Conservation (phyloP, 2,329 filamentous ascomycete genomes). For the Aspergillus ochraceoroseus region DNA sequence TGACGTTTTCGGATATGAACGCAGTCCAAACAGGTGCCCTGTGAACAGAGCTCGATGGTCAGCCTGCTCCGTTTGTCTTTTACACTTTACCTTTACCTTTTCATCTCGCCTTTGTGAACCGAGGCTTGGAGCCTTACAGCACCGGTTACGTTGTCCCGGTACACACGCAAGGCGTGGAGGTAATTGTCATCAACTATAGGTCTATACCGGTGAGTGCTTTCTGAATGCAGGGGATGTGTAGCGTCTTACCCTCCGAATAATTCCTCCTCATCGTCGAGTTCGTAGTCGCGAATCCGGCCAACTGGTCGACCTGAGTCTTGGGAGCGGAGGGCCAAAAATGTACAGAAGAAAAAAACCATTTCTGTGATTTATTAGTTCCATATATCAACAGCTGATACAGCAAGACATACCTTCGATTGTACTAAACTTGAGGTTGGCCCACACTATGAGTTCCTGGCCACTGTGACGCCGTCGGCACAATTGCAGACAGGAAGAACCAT, state of each 20-base stretch:
- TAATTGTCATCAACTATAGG: slow-evolving; percentile 51
- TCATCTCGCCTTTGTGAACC: slow-evolving; percentile 49
- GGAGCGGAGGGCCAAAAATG: slow-evolving; percentile 54
- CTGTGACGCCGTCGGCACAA: slow-evolving; percentile 35
- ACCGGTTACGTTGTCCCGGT: slow-evolving; percentile 48
- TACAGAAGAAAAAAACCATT: slow-evolving; percentile 55
- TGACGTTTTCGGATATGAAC: slow-evolving; percentile 49
- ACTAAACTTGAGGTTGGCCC: slow-evolving; percentile 53
- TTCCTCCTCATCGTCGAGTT: slow-evolving; percentile 46
- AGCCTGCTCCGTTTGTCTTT: not conserved
- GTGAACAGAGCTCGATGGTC: not conserved
- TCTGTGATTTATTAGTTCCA: slow-evolving; percentile 30
- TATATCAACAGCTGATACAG: not conserved
- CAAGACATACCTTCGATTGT: slow-evolving; percentile 49
- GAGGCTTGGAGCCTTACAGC: slow-evolving; percentile 56
- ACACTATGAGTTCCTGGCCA: slow-evolving; percentile 45
- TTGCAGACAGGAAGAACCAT: slow-evolving; percentile 38
- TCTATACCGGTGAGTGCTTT: slow-evolving; percentile 30
- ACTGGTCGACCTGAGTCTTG: slow-evolving; percentile 48
- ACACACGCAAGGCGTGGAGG: slow-evolving; percentile 53
- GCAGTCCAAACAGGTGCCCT: slow-evolving; percentile 59
- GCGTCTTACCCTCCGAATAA: slow-evolving; percentile 48
- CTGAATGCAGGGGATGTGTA: not conserved
- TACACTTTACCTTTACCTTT: slow-evolving; percentile 35
- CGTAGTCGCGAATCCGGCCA: slow-evolving; percentile 45